Percentiles rank a stretch among this genome's conserved stretches.
phyloP scores from a whole-genome alignment of 2,329 filamentous ascomycete species.

The Colletotrichum tofieldiae region DNA sequence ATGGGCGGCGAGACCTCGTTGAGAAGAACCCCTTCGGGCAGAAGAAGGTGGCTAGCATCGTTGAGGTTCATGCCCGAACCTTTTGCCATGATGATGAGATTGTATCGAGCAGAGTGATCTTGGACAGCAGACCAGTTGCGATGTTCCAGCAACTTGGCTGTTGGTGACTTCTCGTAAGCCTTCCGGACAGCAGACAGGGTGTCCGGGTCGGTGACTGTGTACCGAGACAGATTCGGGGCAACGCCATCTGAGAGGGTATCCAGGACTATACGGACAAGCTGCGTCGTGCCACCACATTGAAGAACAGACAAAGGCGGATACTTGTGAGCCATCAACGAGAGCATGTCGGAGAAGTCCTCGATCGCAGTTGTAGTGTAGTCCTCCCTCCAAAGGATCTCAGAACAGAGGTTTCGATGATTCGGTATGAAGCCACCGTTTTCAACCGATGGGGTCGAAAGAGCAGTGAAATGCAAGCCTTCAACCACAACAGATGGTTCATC shows the following conservation, averaged over 20 bases:
- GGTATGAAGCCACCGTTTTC: conserved; percentile 59
- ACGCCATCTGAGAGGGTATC: conserved; percentile 46
- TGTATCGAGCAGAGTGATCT: conserved; percentile 49
- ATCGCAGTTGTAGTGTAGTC: conserved; percentile 51
- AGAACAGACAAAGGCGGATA: conserved; percentile 57
- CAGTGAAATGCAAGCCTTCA: conserved; percentile 62
- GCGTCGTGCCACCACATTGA: conserved; percentile 53
- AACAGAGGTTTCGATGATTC: conserved; percentile 65
- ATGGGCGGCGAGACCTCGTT: conserved; percentile 31
- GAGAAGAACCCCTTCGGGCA: conserved; percentile 50
- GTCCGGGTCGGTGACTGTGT: conserved; percentile 49
- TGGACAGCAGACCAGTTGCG: conserved; percentile 44
- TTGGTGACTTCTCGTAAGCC: conserved; percentile 37
- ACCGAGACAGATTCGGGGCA: conserved; percentile 54
- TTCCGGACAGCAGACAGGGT: conserved; percentile 12
- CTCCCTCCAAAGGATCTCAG: conserved; percentile 64
- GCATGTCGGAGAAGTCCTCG: conserved; percentile 46
- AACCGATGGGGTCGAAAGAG: conserved; percentile 50
- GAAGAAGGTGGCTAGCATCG: conserved; percentile 47
- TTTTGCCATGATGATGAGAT: conserved; percentile 51
- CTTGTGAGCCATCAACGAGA: conserved; percentile 57
- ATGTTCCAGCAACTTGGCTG: conserved; percentile 50
- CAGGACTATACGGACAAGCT: conserved; percentile 48
- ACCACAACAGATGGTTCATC: conserved; percentile 58
- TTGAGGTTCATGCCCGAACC: conserved; percentile 40